phyloP scores from a whole-genome alignment of 345 rosid species.

The Corchorus capsularis region DNA sequence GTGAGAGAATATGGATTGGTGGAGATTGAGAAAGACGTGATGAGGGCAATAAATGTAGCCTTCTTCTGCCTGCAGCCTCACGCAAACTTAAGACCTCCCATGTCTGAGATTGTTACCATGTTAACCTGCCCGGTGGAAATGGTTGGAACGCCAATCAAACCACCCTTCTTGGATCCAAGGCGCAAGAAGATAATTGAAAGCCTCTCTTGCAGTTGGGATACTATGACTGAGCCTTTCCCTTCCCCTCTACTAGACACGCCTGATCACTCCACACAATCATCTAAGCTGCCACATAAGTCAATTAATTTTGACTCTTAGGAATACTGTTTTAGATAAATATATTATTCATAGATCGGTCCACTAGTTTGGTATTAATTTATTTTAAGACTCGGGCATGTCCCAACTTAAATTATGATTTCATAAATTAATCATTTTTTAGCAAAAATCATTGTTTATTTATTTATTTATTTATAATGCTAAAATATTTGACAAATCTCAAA shows the following conservation, averaged over 20 bases:
- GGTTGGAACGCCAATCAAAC: constrained; percentile 39
- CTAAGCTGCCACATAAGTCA: neutral
- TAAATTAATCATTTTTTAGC: too few species aligned
- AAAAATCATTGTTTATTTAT: too few species aligned
- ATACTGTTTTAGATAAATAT: too few species aligned
- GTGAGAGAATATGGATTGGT: constrained; percentile 34
- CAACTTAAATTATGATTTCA: too few species aligned
- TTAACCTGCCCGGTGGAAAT: constrained; percentile 46
- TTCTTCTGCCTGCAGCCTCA: constrained; percentile 59
- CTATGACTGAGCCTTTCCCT: constrained; percentile 46
- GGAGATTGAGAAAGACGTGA: constrained; percentile 46
- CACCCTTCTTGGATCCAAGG: constrained; percentile 40
- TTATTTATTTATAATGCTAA: too few species aligned
- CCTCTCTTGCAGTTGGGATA: constrained; percentile 41
- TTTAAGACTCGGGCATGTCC: too few species aligned
- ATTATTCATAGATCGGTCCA: too few species aligned
- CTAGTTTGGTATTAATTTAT: too few species aligned
- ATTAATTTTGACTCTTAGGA: too few species aligned
- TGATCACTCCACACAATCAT: neutral
- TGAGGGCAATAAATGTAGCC: constrained; percentile 53
- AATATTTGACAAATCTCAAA: too few species aligned
- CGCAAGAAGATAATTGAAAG: constrained; percentile 25
- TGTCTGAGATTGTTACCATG: constrained; percentile 65
- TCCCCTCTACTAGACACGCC: constrained; percentile 24
- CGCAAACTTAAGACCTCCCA: constrained; percentile 51